phyloP scores from a whole-genome alignment of 768 basidiomycete genomes.

The Boletales sp. region DNA sequence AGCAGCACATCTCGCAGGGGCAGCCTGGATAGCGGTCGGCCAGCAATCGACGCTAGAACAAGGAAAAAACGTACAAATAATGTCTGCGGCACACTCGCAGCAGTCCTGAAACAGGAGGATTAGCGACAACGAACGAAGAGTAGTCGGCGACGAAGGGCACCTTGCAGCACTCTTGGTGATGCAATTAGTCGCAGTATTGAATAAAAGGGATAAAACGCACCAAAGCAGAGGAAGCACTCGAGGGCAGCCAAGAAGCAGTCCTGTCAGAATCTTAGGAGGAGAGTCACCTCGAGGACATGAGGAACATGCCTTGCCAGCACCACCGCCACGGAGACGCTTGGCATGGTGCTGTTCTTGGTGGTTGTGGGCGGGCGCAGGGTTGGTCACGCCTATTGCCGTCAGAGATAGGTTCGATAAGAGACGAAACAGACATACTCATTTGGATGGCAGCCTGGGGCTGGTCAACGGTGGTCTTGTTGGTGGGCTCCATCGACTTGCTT shows the following conservation, averaged over 20 bases:
- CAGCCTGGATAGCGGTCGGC: constrained; percentile 45
- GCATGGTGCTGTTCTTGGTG: constrained; percentile 43
- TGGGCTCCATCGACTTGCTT: constrained; percentile 29
- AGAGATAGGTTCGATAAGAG: not conserved
- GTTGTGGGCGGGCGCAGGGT: constrained; percentile 39
- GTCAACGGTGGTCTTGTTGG: constrained; percentile 35
- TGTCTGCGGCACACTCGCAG: constrained; percentile 69
- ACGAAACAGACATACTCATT: constrained; percentile 52
- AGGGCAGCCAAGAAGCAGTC: constrained; percentile 63
- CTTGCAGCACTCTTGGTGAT: constrained; percentile 65
- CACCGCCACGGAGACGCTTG: constrained; percentile 66
- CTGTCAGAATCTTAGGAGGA: constrained; percentile 29
- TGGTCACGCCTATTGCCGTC: constrained; percentile 40
- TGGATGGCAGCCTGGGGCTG: constrained; percentile 59
- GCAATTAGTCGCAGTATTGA: too few species aligned
- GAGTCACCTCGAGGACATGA: not conserved
- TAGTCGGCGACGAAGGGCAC: constrained; percentile 28
- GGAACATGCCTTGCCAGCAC: constrained; percentile 55
- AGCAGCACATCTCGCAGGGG: constrained; percentile 79
- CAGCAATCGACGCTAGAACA: not conserved
- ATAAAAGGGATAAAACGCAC: constrained; percentile 34
- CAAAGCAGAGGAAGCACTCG: constrained; percentile 72
- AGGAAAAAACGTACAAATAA: constrained; percentile 52
- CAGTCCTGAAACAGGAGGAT: constrained; percentile 43
- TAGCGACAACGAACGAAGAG: not conserved